Base-by-base conservation (phyloP, 495 filamentous ascomycete genomes). In the Penicillium desertorum region DNA sequence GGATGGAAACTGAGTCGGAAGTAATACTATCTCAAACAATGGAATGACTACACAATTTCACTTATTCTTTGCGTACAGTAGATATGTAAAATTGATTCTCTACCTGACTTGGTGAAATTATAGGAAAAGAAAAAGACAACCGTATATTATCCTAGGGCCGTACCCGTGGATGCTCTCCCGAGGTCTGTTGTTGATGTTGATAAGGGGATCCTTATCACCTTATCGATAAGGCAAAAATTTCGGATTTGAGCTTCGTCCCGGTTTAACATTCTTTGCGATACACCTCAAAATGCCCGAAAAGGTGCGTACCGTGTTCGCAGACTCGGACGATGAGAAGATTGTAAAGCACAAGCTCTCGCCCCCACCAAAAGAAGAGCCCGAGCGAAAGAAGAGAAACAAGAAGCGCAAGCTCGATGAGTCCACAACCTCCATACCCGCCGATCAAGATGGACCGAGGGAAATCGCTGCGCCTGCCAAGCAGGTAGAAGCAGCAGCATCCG, bases 281-380 rank as follows among this genome's bases (percentile, higher is more conserved):
- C 57, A 50, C 43, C 29, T 47, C 54, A 71, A 45, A 48, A 85
- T 85, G 82, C 81, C 81, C 12, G 80, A 83, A 67, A 74, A 71
- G 50, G 52, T 67, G 11, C 58, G 65, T 34, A 63, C 63, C 12
- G 44, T 65, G 16, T 70, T 70, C 39, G 62, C 54, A 11, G 62
- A 60, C 39, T 65, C 58, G 4, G 64, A 63, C 16, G 30, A 62
- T 6, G 58, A 64, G 51, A 52, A 62, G 27, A 12, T 20, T 3
- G 45, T 63, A 34, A 45, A 56, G 29, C 32, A 32, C 32, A 22
- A 62, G 37, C 7, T 46, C 3, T 32, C 29, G 0, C 12, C 29
- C 4, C 9, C 17, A 20, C 3, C 48, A 0, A 47, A 20, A n/a
- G 63, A 73, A 51, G 70, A 73, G 3, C 57, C 51, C 27, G 61